Conservation (phyloP, 2,329 filamentous ascomycete genomes). For the Atkinsonella texensis region DNA sequence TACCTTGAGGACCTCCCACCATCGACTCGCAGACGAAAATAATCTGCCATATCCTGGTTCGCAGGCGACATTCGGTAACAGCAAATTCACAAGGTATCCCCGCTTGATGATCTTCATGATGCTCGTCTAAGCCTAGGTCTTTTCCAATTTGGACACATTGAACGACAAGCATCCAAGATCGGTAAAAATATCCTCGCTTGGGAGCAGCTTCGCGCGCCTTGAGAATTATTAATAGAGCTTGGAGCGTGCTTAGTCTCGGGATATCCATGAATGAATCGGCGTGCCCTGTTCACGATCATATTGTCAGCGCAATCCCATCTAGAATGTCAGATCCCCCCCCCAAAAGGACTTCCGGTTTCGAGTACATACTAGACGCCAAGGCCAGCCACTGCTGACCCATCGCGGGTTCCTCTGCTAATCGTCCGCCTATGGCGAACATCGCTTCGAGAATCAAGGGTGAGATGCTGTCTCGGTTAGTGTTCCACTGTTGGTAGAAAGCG, state of each 20-base stretch:
- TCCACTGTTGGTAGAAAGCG: slow-evolving; percentile 83
- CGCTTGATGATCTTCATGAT: slow-evolving; percentile 65
- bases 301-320: neutral
- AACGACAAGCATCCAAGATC: slow-evolving; percentile 93
- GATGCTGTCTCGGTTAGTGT: slow-evolving; percentile 66
- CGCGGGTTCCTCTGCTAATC: slow-evolving; percentile 69
- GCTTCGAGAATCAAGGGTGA: slow-evolving; percentile 83
- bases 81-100: slow-evolving; percentile 58
- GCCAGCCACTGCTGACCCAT: slow-evolving; percentile 90
- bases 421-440: slow-evolving; percentile 78
- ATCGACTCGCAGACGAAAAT: slow-evolving; percentile 80
- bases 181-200: slow-evolving; percentile 89
- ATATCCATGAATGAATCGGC: slow-evolving; percentile 90
- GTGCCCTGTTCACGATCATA: slow-evolving; percentile 47
- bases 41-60: slow-evolving; percentile 82
- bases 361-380: slow-evolving; percentile 60
- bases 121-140: slow-evolving; percentile 80
- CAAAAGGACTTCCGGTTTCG: too few species aligned
- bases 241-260: slow-evolving; percentile 79
- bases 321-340: too few species aligned
- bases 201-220: slow-evolving; percentile 89
- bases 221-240: slow-evolving; percentile 74
- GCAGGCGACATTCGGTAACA: slow-evolving; percentile 66
- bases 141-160: slow-evolving; percentile 89
- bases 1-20: slow-evolving; percentile 87